phyloP scores from a whole-genome alignment of 306 rosid genomes.

The Coriaria nepalensis region DNA sequence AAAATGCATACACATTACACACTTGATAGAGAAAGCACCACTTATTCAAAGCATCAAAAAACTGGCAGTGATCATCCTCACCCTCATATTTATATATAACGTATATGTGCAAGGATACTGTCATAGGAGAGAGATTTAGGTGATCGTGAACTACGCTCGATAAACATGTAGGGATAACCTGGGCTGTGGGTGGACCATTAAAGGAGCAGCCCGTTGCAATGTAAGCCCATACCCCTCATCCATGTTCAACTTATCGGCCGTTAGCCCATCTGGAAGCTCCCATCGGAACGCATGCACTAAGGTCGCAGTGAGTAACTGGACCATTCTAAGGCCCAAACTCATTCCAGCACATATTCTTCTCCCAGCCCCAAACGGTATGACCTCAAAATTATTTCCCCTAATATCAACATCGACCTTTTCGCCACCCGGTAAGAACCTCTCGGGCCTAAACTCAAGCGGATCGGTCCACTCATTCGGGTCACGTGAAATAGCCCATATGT shows the following conservation, averaged over 20 bases:
- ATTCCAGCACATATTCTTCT: conserved; percentile 61
- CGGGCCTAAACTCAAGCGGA: conserved; percentile 47
- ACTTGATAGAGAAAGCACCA: too few species aligned
- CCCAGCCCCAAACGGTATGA: conserved; percentile 69
- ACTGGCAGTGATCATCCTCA: too few species aligned
- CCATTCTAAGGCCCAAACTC: conserved; percentile 47
- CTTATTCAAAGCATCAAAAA: too few species aligned
- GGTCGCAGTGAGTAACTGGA: conserved; percentile 28
- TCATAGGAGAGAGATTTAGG: too few species aligned
- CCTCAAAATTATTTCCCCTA: conserved; percentile 53
- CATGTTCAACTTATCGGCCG: conserved; percentile 38
- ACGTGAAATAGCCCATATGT: conserved; percentile 62
- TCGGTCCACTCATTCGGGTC: conserved; percentile 39
- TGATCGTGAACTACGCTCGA: too few species aligned
- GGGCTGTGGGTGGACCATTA: conserved; percentile 29
- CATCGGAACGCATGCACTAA: conserved; percentile 42
- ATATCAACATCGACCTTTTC: conserved; percentile 36
- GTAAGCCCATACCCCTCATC: conserved; percentile 66
- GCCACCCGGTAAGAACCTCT: conserved; percentile 44
- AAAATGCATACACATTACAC: too few species aligned
- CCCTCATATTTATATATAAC: too few species aligned
- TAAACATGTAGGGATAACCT: conserved; percentile 34
- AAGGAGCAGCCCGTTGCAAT: conserved; percentile 39
- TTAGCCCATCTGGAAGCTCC: conserved; percentile 29
- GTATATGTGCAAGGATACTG: too few species aligned